A percentile compares a stretch with the other conserved stretches of the same genome.
These are phyloP conservation scores for Cytospora piceae DNA, from an alignment of 2,329 filamentous ascomycete species.

Conservation along the genomic window DNA sequence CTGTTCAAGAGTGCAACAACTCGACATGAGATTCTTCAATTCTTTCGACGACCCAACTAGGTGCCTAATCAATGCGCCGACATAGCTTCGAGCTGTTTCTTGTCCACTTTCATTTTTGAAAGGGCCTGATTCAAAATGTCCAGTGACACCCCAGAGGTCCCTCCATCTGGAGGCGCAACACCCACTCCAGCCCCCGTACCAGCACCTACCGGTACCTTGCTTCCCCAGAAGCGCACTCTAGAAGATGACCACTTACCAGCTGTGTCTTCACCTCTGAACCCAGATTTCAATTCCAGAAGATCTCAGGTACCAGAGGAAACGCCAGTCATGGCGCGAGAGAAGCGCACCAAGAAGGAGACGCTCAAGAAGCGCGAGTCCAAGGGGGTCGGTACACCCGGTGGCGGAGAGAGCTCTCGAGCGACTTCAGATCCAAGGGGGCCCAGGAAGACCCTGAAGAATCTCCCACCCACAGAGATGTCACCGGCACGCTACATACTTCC, in stretches of 20 bases:
- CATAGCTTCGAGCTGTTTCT: background rate
- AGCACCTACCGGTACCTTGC: constrained; percentile 44
- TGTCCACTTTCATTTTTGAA: background rate
- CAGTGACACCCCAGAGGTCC: constrained; percentile 23
- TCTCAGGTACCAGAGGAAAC: constrained; percentile 43
- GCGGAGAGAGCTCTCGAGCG: constrained; percentile 54
- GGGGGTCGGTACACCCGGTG: constrained; percentile 41
- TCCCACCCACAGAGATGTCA: constrained; percentile 47
- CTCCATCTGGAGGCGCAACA: constrained; percentile 11
- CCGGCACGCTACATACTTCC: constrained; percentile 66
- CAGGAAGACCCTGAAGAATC: constrained; percentile 43
- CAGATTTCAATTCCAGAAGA: constrained; percentile 52
- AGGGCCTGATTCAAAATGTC: constrained; percentile 20
- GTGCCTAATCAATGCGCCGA: background rate
- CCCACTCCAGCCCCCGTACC: constrained; percentile 5
- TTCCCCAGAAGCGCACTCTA: constrained; percentile 67
- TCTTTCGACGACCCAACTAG: background rate
- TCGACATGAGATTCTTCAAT: background rate
- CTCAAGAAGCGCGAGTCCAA: constrained; percentile 72
- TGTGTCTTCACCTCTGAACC: constrained; percentile 75
- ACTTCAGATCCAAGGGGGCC: constrained; percentile 59
- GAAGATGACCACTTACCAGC: constrained; percentile 73
- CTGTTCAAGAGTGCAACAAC: background rate
- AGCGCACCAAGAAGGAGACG: constrained; percentile 66
- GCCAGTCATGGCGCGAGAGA: constrained; percentile 50